Conservation (phyloP, 139 green algal genomes). For the Coelastrella sp. region DNA sequence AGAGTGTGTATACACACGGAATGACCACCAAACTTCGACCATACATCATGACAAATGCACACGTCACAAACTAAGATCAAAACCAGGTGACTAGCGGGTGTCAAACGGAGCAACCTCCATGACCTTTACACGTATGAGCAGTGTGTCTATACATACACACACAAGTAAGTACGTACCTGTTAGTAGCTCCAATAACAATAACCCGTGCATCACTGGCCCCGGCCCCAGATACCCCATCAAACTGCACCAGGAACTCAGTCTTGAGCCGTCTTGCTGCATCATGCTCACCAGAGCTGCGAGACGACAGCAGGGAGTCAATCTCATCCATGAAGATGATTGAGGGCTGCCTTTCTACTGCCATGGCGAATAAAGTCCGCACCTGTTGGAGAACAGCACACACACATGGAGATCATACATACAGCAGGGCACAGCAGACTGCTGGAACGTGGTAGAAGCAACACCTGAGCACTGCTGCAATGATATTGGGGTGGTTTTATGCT, state of each 20-base stretch:
- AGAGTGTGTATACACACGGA: too few species aligned
- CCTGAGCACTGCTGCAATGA: too few species aligned
- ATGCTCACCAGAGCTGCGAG: slow-evolving; percentile 79
- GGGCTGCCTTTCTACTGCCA: slow-evolving; percentile 69
- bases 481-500: too few species aligned
- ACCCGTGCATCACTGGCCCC: slow-evolving; percentile 34
- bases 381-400: slow-evolving; percentile 40
- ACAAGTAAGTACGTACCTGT: slow-evolving; percentile 19
- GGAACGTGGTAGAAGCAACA: too few species aligned
- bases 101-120: too few species aligned
- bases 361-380: slow-evolving; percentile 77
- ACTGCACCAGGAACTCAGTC: slow-evolving; percentile 98
- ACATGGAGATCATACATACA: neutral
- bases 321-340: slow-evolving; percentile 94
- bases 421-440: neutral
- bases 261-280: slow-evolving; percentile 95
- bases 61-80: neutral
- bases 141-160: too few species aligned
- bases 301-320: slow-evolving; percentile 81
- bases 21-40: too few species aligned
- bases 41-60: neutral
- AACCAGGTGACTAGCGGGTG: too few species aligned
- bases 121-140: too few species aligned
- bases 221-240: slow-evolving; percentile 56
- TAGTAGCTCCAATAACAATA: slow-evolving; percentile 19